Evolutionary conservation across 2,329 filamentous ascomycete genomes (phyloP).

Genomic region (Setomelanomma holmii): DNA sequence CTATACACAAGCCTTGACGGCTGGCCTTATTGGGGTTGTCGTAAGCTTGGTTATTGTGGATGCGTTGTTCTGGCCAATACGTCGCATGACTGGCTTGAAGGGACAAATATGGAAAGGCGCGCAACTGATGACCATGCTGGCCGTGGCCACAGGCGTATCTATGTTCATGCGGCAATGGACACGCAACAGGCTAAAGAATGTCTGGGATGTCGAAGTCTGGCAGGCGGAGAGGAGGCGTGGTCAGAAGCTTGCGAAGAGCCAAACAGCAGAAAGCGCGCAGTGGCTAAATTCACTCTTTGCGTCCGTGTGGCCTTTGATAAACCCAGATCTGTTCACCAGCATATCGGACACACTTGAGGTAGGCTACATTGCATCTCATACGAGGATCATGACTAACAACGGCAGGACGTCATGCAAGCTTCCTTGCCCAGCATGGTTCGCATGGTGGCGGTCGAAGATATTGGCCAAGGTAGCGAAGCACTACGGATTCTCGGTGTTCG

Average conservation of each 20-base stretch:
- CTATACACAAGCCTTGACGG: conserved; percentile 54
- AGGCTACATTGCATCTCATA: background rate
- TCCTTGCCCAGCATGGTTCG: conserved; percentile 72
- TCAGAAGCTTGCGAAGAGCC: conserved; percentile 52
- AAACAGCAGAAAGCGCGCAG: conserved; percentile 69
- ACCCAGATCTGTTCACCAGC: conserved; percentile 75
- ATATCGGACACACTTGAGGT: conserved; percentile 72
- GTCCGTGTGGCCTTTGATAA: conserved; percentile 76
- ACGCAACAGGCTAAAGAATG: conserved; percentile 64
- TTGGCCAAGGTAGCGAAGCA: conserved; percentile 76
- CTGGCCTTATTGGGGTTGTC: conserved; percentile 46
- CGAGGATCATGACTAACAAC: conserved; percentile 17
- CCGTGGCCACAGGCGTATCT: conserved; percentile 44
- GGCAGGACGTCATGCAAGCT: conserved; percentile 76
- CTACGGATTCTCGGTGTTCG: conserved; percentile 73
- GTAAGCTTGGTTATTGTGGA: conserved; percentile 46
- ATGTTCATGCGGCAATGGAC: conserved; percentile 65
- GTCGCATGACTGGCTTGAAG: conserved; percentile 38
- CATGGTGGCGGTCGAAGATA: conserved; percentile 78
- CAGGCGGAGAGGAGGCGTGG: conserved; percentile 66
- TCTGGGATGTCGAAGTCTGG: conserved; percentile 76
- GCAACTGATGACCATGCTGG: conserved; percentile 37
- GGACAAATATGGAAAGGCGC: conserved; percentile 36
- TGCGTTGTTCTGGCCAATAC: conserved; percentile 43
- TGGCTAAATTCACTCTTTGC: conserved; percentile 75